These are phyloP conservation scores for Cladosporium halotolerans DNA, from an alignment of 2,329 filamentous ascomycete genomes.

Conservation along the genomic window DNA sequence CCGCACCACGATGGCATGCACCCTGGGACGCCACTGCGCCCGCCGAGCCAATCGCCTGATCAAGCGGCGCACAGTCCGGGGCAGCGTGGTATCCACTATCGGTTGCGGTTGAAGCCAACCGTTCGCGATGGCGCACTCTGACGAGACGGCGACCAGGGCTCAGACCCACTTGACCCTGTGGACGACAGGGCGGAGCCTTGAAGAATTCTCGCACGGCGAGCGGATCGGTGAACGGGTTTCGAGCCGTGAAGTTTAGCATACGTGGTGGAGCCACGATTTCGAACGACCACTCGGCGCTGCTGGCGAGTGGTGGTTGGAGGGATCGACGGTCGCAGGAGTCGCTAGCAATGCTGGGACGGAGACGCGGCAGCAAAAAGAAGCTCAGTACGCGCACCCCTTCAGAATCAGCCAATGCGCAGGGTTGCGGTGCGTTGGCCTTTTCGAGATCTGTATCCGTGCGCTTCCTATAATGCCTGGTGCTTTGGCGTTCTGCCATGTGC, in stretches of 20 bases:
- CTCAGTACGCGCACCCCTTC: no score
- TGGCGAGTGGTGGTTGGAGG: no score
- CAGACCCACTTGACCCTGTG: not conserved
- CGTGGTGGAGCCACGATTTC: no score
- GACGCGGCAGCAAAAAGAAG: no score
- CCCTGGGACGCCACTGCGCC: not conserved
- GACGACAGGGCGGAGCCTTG: not conserved
- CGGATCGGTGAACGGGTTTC: not conserved
- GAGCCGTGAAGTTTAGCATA: not conserved
- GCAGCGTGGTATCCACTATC: not conserved
- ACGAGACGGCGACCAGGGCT: not conserved
- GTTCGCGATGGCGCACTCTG: constrained; percentile 2
- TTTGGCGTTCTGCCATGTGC: no score
- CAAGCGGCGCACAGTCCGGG: constrained; percentile 1
- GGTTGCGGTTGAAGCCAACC: not conserved
- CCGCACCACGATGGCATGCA: not conserved
- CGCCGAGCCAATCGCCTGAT: not conserved
- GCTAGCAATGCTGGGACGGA: no score
- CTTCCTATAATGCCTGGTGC: no score
- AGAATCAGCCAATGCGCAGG: no score
- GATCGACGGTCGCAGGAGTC: no score
- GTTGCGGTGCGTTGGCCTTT: no score
- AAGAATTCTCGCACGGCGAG: not conserved
- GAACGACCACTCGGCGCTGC: no score
- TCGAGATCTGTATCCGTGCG: no score